Evolutionary conservation across 768 basidiomycete species (phyloP).

Genomic region (Trametes cingulata): DNA sequence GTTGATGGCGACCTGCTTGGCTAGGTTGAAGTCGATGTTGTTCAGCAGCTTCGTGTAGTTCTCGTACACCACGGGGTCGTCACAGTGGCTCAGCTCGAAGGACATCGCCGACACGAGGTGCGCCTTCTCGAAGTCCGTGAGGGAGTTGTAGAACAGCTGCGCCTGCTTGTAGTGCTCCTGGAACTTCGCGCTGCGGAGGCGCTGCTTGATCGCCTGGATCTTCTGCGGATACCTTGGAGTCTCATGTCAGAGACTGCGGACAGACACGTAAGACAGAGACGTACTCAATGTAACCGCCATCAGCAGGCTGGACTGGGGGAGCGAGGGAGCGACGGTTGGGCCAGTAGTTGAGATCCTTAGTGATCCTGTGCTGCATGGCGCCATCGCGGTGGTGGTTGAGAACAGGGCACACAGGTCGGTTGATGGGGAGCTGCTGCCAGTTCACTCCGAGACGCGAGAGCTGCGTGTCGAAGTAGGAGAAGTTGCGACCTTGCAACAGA

Average conservation of each 20-base stretch:
- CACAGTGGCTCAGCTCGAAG: constrained; percentile 85
- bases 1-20: constrained; percentile 62
- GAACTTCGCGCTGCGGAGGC: constrained; percentile 72
- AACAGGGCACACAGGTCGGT: constrained; percentile 75
- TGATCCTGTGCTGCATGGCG: constrained; percentile 54
- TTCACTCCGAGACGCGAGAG: constrained; percentile 79
- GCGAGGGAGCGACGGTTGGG: constrained; percentile 68
- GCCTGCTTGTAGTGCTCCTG: constrained; percentile 77
- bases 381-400: constrained; percentile 72
- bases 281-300: constrained; percentile 64
- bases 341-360: constrained; percentile 75
- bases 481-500: constrained; percentile 81
- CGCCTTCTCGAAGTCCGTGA: constrained; percentile 63
- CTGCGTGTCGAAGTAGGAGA: constrained; percentile 87
- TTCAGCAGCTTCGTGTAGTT: constrained; percentile 68
- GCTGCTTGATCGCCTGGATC: constrained; percentile 54
- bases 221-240: constrained; percentile 48
- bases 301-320: constrained; percentile 45
- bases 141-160: constrained; percentile 83
- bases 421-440: constrained; percentile 82
- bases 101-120: constrained; percentile 71
- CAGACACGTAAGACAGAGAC: constrained; percentile 18
- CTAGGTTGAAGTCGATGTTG: constrained; percentile 74
- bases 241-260: background rate
- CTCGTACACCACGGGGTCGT: constrained; percentile 70